A percentile compares a stretch with the other conserved stretches of the same genome.
phyloP scores from a whole-genome alignment of 495 filamentous ascomycete genomes.

The Chaetomium cochliodes region DNA sequence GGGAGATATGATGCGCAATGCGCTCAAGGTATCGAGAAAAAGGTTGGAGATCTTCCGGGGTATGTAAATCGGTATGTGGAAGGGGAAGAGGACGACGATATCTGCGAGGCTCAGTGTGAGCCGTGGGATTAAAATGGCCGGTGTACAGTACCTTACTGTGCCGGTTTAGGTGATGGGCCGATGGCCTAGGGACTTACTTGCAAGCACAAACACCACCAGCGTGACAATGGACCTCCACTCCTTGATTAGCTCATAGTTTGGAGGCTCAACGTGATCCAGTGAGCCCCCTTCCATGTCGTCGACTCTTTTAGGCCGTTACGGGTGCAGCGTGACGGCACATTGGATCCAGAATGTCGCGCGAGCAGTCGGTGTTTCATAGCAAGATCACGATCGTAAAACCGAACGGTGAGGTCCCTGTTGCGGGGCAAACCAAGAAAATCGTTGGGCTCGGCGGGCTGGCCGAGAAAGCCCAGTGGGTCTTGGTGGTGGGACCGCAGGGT shows the following conservation, averaged over 20 bases:
- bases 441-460: too few species aligned
- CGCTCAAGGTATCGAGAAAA: slow-evolving; percentile 42
- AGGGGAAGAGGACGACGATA: slow-evolving; percentile 63
- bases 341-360: not conserved
- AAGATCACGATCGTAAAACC: not conserved
- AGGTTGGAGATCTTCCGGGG: slow-evolving; percentile 49
- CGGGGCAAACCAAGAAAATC: too few species aligned
- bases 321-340: slow-evolving; percentile 4
- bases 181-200: slow-evolving; percentile 49
- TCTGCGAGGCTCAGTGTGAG: slow-evolving; percentile 40
- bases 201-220: slow-evolving; percentile 60
- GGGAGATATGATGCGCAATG: slow-evolving; percentile 51
- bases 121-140: not conserved
- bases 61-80: slow-evolving; percentile 56
- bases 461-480: not conserved
- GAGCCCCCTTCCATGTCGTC: slow-evolving; percentile 23
- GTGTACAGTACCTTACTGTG: not conserved
- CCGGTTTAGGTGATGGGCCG: not conserved
- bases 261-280: slow-evolving; percentile 27
- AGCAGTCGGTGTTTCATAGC: slow-evolving; percentile 1
- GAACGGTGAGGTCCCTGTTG: too few species aligned
- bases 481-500: not conserved
- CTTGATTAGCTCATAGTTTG: slow-evolving; percentile 53
- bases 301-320: not conserved
- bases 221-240: slow-evolving; percentile 63